Evolutionary conservation across 192 early-diverging fungal genomes (phyloP).

Genomic region (Phlyctochytrium arcticum): DNA sequence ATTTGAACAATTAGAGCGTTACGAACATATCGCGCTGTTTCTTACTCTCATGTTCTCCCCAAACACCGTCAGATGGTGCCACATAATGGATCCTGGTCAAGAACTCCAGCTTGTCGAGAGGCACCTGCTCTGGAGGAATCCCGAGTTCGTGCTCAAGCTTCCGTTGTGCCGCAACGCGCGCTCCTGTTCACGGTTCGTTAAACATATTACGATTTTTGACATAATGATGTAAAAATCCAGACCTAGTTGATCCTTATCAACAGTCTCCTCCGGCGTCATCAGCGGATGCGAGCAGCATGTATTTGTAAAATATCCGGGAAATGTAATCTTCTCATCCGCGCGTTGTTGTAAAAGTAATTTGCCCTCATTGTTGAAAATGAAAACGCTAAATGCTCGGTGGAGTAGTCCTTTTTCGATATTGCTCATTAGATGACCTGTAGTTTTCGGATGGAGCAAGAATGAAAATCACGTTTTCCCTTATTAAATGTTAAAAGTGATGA

Average conservation of each 20-base stretch:
- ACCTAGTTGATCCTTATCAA: conserved; percentile 71
- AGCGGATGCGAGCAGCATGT: conserved; percentile 99
- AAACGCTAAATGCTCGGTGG: conserved; percentile 96
- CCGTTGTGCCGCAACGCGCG: conserved; percentile 81
- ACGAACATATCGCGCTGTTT: no score
- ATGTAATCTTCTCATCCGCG: conserved; percentile 95
- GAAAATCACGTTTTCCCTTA: no score
- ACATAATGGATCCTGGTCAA: conserved; percentile 95
- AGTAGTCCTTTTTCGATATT: conserved; percentile 87
- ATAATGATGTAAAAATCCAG: no score
- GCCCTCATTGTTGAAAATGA: conserved; percentile 85
- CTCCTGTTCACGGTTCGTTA: conserved; percentile 50
- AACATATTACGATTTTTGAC: no score
- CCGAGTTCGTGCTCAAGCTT: conserved; percentile 97
- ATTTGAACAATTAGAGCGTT: conserved; percentile 7
- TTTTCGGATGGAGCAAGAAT: not conserved
- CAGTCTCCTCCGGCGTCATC: conserved; percentile 70
- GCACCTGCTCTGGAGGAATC: conserved; percentile 69
- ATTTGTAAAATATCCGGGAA: conserved; percentile 95
- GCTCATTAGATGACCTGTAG: conserved; percentile 85
- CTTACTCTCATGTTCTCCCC: conserved; percentile 96
- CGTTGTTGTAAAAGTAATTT: conserved; percentile 93
- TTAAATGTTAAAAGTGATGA: not conserved
- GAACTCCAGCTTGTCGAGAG: conserved; percentile 78
- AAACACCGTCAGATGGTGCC: conserved; percentile 89